phyloP scores from a whole-genome alignment of 1,139 yeast species.

The Taphrina betulina region DNA sequence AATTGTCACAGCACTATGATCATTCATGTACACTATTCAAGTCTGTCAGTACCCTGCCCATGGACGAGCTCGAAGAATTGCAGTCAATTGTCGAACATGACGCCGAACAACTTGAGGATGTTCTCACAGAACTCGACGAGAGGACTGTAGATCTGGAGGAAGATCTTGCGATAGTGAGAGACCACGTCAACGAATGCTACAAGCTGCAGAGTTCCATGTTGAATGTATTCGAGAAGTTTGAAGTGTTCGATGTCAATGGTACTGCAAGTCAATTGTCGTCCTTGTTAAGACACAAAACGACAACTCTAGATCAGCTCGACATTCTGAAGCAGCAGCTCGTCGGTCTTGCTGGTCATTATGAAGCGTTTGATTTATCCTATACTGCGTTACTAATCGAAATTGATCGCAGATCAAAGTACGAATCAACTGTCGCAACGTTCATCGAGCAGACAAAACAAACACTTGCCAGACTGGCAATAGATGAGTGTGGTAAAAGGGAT shows the following conservation, averaged over 20 bases:
- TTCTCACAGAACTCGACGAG: conserved; percentile 23
- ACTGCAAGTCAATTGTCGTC: background rate
- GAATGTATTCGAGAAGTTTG: background rate
- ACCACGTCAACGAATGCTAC: conserved; percentile 3
- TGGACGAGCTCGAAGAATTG: conserved; percentile 19
- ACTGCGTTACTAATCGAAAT: conserved; percentile 21
- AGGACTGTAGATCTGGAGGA: conserved; percentile 17
- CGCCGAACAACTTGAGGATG: conserved; percentile 30
- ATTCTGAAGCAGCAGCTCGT: conserved; percentile 5
- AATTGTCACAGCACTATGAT: conserved; percentile 26
- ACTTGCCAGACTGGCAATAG: background rate
- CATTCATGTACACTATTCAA: conserved; percentile 17
- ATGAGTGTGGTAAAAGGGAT: conserved; percentile 7
- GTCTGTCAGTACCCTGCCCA: background rate
- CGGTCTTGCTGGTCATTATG: conserved; percentile 18
- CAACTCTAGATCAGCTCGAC: background rate
- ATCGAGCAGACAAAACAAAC: conserved; percentile 13
- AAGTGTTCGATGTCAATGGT: conserved; percentile 5
- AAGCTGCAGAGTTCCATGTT: background rate
- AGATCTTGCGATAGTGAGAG: conserved; percentile 1
- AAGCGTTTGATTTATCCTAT: conserved; percentile 5
- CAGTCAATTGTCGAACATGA: conserved; percentile 23
- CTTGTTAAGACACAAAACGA: background rate
- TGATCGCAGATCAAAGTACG: conserved; percentile 16
- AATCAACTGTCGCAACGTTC: conserved; percentile 4